Evolutionary conservation across 163 green algal species (phyloP).

Genomic region (Chlamydomonas reinhardtii): DNA sequence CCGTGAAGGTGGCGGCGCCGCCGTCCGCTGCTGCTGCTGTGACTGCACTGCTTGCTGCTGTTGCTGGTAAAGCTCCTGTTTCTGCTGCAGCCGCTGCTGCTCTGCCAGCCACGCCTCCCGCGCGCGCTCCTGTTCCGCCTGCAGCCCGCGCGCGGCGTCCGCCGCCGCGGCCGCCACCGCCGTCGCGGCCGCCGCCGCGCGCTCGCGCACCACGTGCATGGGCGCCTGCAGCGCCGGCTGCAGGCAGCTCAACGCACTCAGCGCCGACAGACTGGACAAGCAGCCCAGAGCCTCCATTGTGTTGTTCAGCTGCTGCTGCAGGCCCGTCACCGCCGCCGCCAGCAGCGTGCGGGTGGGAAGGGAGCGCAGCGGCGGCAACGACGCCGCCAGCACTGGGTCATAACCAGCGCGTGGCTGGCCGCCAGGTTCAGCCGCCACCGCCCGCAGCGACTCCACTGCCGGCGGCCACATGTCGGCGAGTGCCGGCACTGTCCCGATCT

Average conservation of each 20-base stretch:
- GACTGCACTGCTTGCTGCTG: background rate
- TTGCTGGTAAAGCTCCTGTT: background rate
- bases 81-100: background rate
- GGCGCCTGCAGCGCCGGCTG: background rate
- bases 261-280: constrained; percentile 1
- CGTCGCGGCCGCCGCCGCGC: background rate
- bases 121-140: too few species aligned
- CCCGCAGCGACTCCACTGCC: too few species aligned
- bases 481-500: background rate
- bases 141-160: background rate
- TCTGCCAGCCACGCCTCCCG: too few species aligned
- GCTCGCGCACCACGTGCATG: too few species aligned
- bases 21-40: too few species aligned
- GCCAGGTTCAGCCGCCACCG: too few species aligned
- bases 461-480: background rate
- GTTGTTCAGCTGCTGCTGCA: background rate
- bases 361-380: constrained; percentile 23
- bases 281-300: background rate
- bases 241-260: background rate
- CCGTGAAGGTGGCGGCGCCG: too few species aligned
- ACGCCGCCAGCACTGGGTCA: background rate
- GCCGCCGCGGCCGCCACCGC: background rate
- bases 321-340: background rate
- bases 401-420: background rate
- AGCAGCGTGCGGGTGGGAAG: background rate